Conservation (phyloP, 306 rosid species). For the Adenanthera pavonina region DNA sequence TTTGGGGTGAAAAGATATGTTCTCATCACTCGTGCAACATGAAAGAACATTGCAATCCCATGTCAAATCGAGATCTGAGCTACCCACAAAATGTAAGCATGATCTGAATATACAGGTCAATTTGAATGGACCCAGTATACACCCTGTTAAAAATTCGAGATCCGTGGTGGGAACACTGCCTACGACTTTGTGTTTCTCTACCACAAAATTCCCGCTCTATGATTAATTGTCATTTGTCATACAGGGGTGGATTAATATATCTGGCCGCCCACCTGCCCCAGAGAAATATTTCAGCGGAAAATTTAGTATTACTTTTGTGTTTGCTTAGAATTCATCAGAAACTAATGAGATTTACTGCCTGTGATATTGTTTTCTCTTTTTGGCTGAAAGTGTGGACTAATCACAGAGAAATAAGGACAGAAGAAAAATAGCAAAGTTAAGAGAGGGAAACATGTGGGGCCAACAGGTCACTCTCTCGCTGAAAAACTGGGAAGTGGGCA, state of each 20-base stretch:
- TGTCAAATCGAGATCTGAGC: conserved; percentile 9
- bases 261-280: neutral
- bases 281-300: neutral
- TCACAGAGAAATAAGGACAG: neutral
- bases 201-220: conserved; percentile 6
- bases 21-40: conserved; percentile 23
- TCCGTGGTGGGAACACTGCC: conserved; percentile 39
- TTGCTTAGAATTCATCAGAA: neutral
- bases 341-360: neutral
- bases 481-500: conserved; percentile 80
- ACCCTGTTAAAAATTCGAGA: conserved; percentile 32
- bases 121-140: conserved; percentile 30
- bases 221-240: conserved; percentile 18
- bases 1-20: neutral
- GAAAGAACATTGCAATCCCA: neutral
- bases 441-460: conserved; percentile 70
- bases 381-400: neutral
- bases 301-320: neutral
- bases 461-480: conserved; percentile 59
- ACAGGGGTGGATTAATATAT: conserved; percentile 14
- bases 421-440: conserved; percentile 10
- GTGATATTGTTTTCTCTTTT: neutral
- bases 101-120: conserved; percentile 11
- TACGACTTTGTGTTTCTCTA: conserved; percentile 31
- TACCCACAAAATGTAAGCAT: neutral